Evolutionary conservation across 495 filamentous ascomycete species (phyloP).

Genomic region (Aspergillus wentii): DNA sequence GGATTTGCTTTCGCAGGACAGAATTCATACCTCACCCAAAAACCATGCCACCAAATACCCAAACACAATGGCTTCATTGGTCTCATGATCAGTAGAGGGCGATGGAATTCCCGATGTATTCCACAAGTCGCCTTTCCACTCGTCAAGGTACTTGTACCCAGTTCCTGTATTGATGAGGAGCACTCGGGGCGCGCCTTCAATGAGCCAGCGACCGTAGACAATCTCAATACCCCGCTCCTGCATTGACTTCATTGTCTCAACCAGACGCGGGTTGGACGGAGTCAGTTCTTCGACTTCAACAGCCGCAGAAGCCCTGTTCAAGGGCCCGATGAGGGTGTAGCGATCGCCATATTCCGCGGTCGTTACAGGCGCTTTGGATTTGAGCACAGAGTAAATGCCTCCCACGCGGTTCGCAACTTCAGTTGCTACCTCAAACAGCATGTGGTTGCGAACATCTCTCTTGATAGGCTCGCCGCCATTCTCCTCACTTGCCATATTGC

Average conservation of each 20-base stretch:
- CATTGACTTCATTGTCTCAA: conserved; percentile 84
- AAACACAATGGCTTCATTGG: conserved; percentile 96
- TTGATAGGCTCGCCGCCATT: conserved; percentile 34
- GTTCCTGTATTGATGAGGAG: conserved; percentile 93
- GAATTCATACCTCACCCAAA: conserved; percentile 77
- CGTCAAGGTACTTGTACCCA: conserved; percentile 83
- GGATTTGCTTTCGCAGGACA: background rate
- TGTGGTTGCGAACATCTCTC: conserved; percentile 71
- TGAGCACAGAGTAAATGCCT: conserved; percentile 97
- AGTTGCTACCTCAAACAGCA: conserved; percentile 92
- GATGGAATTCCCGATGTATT: conserved; percentile 86
- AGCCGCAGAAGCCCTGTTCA: conserved; percentile 86
- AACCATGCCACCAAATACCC: conserved; percentile 98
- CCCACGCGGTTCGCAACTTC: conserved; percentile 97
- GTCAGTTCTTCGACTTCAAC: conserved; percentile 93
- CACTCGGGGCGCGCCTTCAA: conserved; percentile 91
- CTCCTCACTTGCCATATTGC: conserved; percentile 26
- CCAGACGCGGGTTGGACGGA: conserved; percentile 74
- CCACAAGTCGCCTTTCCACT: conserved; percentile 98
- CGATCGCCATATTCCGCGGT: conserved; percentile 97
- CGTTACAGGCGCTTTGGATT: conserved; percentile 97
- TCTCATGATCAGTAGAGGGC: conserved; percentile 87
- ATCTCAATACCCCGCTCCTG: conserved; percentile 83
- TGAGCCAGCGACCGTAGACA: conserved; percentile 93
- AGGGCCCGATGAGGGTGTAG: conserved; percentile 91